Evolutionary conservation across 2,329 filamentous ascomycete species (phyloP).

Genomic region (Penicillium sp.): DNA sequence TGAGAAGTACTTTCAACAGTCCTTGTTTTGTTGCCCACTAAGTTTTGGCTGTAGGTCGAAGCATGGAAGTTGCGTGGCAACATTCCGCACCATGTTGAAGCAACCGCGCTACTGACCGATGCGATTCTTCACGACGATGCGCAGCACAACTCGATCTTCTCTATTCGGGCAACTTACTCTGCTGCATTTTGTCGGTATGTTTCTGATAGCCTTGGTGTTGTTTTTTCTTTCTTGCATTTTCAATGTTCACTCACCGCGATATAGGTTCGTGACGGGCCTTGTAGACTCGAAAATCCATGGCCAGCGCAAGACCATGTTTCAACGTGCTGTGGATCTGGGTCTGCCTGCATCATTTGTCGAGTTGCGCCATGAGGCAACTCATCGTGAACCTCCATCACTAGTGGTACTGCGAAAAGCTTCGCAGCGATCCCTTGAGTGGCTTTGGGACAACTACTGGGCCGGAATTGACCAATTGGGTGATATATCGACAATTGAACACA

Average conservation of each 20-base stretch:
- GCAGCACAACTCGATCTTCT: conserved; percentile 46
- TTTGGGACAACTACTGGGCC: conserved; percentile 88
- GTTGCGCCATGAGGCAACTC: conserved; percentile 84
- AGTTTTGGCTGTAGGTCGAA: conserved; percentile 37
- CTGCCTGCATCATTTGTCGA: conserved; percentile 76
- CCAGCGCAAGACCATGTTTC: conserved; percentile 50
- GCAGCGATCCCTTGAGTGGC: conserved; percentile 74
- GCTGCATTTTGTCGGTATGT: conserved; percentile 51
- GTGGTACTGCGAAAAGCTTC: conserved; percentile 72
- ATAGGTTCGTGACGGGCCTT: conserved; percentile 50
- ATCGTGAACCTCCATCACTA: conserved; percentile 81
- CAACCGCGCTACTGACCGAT: conserved; percentile 51
- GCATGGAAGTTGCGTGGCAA: conserved; percentile 51
- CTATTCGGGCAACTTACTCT: conserved; percentile 50
- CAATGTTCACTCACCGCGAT: conserved; percentile 1
- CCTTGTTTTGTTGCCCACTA: not conserved
- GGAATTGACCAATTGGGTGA: conserved; percentile 44
- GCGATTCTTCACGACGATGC: conserved; percentile 51
- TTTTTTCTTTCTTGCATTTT: not conserved
- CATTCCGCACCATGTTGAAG: conserved; percentile 51
- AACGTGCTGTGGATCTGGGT: conserved; percentile 45
- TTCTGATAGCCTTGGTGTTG: not conserved
- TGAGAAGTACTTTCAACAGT: conserved; percentile 10
- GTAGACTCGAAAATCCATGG: conserved; percentile 49
- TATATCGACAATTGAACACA: conserved; percentile 7